Evolutionary conservation across 768 basidiomycete species (phyloP).

Genomic region (Coprinopsis sp.): DNA sequence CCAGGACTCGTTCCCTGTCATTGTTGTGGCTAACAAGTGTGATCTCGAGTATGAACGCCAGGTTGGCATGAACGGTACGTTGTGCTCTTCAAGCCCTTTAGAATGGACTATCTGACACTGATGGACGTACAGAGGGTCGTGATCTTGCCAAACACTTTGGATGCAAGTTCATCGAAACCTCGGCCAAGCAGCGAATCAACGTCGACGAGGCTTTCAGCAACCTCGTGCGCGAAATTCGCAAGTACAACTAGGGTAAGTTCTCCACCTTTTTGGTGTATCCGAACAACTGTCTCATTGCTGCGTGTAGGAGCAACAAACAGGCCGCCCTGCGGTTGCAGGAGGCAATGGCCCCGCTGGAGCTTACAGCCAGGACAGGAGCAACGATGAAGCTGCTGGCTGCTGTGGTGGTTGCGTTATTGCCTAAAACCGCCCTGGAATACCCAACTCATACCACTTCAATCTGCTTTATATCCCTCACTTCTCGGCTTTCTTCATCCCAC

Average conservation of each 20-base stretch:
- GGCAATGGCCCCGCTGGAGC: slow-evolving; percentile 40
- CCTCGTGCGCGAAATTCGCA: slow-evolving; percentile 89
- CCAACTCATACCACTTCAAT: neutral
- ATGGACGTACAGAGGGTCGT: slow-evolving; percentile 74
- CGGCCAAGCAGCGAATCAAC: slow-evolving; percentile 93
- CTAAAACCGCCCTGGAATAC: too few relatives aligned
- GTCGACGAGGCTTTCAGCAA: slow-evolving; percentile 94
- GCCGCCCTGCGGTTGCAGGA: slow-evolving; percentile 57
- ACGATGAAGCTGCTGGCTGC: slow-evolving; percentile 54
- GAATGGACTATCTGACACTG: neutral
- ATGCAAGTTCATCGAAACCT: slow-evolving; percentile 94
- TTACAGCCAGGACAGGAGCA: slow-evolving; percentile 46
- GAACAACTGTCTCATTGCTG: slow-evolving; percentile 8
- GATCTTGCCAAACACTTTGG: slow-evolving; percentile 94
- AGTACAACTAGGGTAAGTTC: slow-evolving; percentile 78
- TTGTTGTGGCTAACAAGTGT: slow-evolving; percentile 97
- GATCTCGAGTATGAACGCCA: slow-evolving; percentile 95
- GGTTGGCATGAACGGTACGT: slow-evolving; percentile 87
- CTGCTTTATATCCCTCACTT: slow-evolving; percentile 2
- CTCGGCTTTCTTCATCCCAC: neutral
- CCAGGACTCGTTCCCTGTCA: slow-evolving; percentile 90
- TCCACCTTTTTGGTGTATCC: neutral
- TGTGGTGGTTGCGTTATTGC: slow-evolving; percentile 67
- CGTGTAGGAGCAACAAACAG: slow-evolving; percentile 69
- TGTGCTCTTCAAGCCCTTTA: slow-evolving; percentile 1